Evolutionary conservation across 495 filamentous ascomycete species (phyloP), one percentile per base, ranked within the genome.

Genomic region (Articulospora tetracladia): DNA sequence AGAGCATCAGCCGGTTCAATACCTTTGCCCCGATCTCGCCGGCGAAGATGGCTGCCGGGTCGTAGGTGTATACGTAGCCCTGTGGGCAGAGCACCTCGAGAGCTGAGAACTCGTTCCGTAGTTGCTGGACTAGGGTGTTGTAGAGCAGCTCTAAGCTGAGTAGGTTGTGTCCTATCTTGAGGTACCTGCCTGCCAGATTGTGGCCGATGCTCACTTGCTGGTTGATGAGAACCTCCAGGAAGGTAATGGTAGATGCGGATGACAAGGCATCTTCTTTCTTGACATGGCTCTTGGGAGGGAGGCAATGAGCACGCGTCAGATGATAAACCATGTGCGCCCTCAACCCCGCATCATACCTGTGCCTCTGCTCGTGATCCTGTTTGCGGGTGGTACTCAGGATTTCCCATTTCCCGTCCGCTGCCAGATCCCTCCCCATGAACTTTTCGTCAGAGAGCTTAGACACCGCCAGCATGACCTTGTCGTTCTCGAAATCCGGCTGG

Each of bases 1-100:
- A 50, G 19, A 67, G 53, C 39, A 61, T 54, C 11, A 64, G 32
- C 7, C 61, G 57, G 39, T 67, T 67, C 11, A 67, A 50, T 20
- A 67, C 47, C 32, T 48, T 41, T 19, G 65, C 47, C 12, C 61
- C 58, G 47, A 67, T 64, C 52, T 64, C 22, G n/a, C 55, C 26
- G 30, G 65, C 65, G 27, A 67, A 67, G 20, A 67, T 67, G n/a
- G 61, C 61, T 26, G 65, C 47, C 7, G 65, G 65, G 30, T 67
- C 65, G 55, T 61, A 64, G 50, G 61, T 67, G 34, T 64, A 64
- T 25, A 67, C 61, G 39, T 64, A 66, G 23, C 64, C 64, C 57
- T 61, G 57, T 17, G 60, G 60, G 58, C 56, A 66, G n/a, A 66
- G 26, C 19, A 27, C 60, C 55, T 66, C 64, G 20, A 66, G 64